Evolutionary conservation across 2,329 filamentous ascomycete genomes (phyloP), one percentile per base, ranked within the genome.

Genomic region (Alternaria infectoria): DNA sequence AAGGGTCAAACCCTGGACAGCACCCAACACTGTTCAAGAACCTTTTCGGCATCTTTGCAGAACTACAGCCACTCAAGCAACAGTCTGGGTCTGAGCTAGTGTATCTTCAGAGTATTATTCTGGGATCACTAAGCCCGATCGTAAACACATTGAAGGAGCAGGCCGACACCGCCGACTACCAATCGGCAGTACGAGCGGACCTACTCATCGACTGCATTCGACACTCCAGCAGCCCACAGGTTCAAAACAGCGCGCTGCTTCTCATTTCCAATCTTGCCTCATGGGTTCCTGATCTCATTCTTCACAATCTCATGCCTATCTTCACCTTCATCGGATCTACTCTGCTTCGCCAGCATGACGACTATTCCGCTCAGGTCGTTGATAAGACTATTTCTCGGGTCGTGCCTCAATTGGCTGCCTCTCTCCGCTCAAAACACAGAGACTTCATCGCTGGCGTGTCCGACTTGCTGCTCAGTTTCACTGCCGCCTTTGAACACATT

Each of bases 221-320:
- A 74, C 94, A 93, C 65, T 96, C 94, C 0, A 89, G 92, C 25
- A 97, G 92, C 78, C 93, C 94, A 1, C 93, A 97, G 67, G 93
- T 99, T 7, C 96, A 98, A 77, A 97, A 97, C 75, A 90, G 91
- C 6, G 94, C 96, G 5, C 85, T 99, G 13, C 87, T 98, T 9
- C 85, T 99, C 25, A 92, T 98, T 61, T 93, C 95, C 23, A 91
- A 90, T 60, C 85, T 99, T 44, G 95, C 96, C 21, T 91, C 91
- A 43, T 92, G 94, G 69, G 93, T 93, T 0, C 96, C 96, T 0
- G 94, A 97, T 77, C 84, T 97, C 51, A 93, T 99, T 4, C 86
- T 99, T 61, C 95, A 99, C 81, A 97, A 93, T 71, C 93, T 99
- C 57, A 99, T 99, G 96, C 96, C 96, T 12, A 95, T 99, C 56